Conservation (phyloP, 371 early-diverging fungal species). For the Mucor plumbeus region DNA sequence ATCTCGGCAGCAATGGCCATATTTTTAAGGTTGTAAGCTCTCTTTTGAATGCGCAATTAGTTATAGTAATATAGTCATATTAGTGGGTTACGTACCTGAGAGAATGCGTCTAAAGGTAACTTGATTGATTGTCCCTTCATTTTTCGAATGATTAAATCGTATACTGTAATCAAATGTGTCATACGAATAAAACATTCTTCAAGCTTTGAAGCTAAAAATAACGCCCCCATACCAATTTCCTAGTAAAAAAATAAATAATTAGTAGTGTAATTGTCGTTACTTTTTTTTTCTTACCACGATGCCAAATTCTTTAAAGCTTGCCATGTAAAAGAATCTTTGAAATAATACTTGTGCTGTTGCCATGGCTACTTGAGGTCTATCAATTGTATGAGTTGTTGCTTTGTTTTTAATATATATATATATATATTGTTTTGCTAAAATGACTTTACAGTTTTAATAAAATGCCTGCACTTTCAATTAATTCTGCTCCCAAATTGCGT, state of each 20-base stretch:
- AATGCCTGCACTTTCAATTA: constrained; percentile 87
- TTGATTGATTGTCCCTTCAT: constrained; percentile 56
- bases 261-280: background rate
- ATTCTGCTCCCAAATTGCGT: constrained; percentile 77
- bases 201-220: constrained; percentile 91
- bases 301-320: constrained; percentile 74
- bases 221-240: constrained; percentile 83
- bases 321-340: constrained; percentile 89
- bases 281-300: constrained; percentile 59
- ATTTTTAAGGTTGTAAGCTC: constrained; percentile 76
- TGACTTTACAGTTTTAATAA: constrained; percentile 74
- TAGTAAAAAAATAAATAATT: constrained; percentile 26
- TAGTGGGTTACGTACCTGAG: constrained; percentile 43
- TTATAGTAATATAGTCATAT: no score
- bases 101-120: constrained; percentile 63
- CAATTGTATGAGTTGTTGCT: no score
- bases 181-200: constrained; percentile 85
- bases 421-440: background rate
- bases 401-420: no score
- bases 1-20: constrained; percentile 83
- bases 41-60: constrained; percentile 35
- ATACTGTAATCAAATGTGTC: constrained; percentile 78
- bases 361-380: constrained; percentile 92
- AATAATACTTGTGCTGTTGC: constrained; percentile 95
- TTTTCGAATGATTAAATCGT: constrained; percentile 70